Percentiles rank a stretch among this genome's conserved stretches.
phyloP scores from a whole-genome alignment of 2,329 filamentous ascomycete genomes.

The Pseudogymnoascus sp. region DNA sequence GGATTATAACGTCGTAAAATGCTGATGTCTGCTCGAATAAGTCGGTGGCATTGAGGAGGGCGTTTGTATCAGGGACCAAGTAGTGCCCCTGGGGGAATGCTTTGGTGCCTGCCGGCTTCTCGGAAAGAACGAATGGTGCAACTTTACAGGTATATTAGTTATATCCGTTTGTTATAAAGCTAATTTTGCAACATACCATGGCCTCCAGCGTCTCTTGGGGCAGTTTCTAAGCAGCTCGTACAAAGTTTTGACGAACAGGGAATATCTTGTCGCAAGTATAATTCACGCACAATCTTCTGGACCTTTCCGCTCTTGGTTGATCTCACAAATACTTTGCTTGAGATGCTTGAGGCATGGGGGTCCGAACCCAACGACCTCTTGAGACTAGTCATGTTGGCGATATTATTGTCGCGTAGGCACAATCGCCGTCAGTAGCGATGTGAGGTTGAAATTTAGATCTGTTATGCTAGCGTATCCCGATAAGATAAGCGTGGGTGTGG shows the following conservation, averaged over 20 bases:
- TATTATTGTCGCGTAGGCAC: conserved; percentile 1
- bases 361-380: conserved; percentile 49
- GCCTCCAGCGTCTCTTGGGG: conserved; percentile 71
- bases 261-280: conserved; percentile 94
- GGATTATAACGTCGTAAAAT: conserved; percentile 92
- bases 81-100: conserved; percentile 83
- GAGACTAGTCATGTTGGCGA: conserved; percentile 51
- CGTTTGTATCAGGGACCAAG: conserved; percentile 91
- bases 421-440: background rate
- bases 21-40: conserved; percentile 85
- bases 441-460: conserved; percentile 10
- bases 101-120: conserved; percentile 76
- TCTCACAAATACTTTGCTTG: conserved; percentile 91
- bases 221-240: conserved; percentile 61
- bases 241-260: conserved; percentile 93
- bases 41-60: conserved; percentile 91
- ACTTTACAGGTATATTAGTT: conserved; percentile 39
- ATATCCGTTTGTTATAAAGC: background rate
- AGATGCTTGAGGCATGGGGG: conserved; percentile 62
- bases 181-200: conserved; percentile 44
- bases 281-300: conserved; percentile 95
- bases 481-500: conserved; percentile 8
- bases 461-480: conserved; percentile 7
- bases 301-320: conserved; percentile 95
- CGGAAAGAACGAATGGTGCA: conserved; percentile 78